These are phyloP conservation scores for Moesziomyces sp. DNA, from an alignment of 1,284 basidiomycete genomes.

Conservation along the genomic window DNA sequence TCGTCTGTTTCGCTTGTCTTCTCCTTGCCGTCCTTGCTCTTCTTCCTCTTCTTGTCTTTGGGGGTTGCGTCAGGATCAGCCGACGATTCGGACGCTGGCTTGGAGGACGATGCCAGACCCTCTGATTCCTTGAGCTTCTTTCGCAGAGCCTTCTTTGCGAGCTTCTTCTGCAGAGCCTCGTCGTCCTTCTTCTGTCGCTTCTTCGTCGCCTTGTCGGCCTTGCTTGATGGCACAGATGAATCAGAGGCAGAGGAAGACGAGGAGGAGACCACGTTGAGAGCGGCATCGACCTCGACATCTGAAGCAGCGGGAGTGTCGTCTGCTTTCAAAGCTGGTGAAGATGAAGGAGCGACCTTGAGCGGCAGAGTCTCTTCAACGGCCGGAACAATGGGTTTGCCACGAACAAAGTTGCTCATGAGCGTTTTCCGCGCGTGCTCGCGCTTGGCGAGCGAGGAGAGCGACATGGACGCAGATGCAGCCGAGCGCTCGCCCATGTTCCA, in stretches of 20 bases:
- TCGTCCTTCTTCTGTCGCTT: constrained; percentile 11
- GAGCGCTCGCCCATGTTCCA: constrained; percentile 39
- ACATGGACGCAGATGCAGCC: constrained; percentile 28
- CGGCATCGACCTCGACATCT: constrained; percentile 14
- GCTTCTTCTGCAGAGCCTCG: constrained; percentile 23
- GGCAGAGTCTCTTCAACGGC: constrained; percentile 3
- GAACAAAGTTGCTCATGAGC: constrained; percentile 63
- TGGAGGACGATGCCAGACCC: not conserved
- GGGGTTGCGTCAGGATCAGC: not conserved
- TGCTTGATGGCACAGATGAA: not conserved
- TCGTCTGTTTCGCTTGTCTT: constrained; percentile 2
- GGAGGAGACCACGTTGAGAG: constrained; percentile 11
- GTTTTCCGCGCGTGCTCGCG: constrained; percentile 60
- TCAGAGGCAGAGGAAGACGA: constrained; percentile 1
- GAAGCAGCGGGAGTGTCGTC: constrained; percentile 16
- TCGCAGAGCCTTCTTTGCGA: constrained; percentile 26
- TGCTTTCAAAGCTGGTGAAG: not conserved
- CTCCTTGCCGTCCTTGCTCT: constrained; percentile 12
- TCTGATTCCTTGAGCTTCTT: constrained; percentile 17
- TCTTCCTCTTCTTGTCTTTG: constrained; percentile 16
- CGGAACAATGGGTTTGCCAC: constrained; percentile 51
- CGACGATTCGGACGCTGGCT: not conserved
- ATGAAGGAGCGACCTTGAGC: not conserved
- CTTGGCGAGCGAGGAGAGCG: constrained; percentile 58
- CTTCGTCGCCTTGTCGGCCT: constrained; percentile 1